Conservation (phyloP, 2,329 filamentous ascomycete species). For the Parastagonospora nodorum region DNA sequence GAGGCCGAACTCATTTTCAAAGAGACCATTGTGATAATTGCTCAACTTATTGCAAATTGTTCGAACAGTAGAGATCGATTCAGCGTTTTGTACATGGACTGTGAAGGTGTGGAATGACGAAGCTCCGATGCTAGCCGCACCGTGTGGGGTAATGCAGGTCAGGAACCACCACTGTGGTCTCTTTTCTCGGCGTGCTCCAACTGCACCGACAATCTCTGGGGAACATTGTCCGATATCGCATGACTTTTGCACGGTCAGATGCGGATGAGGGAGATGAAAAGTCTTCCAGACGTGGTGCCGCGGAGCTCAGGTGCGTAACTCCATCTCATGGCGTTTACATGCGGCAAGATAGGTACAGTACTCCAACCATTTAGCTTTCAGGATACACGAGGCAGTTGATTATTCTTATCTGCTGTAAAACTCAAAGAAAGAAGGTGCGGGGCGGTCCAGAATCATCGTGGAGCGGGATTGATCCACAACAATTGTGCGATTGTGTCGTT, state of each 20-base stretch:
- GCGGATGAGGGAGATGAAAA: slow-evolving; percentile 11
- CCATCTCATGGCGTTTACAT: no score
- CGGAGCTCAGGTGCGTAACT: neutral
- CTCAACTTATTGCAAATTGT: neutral
- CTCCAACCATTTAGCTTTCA: no score
- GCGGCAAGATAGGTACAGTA: no score
- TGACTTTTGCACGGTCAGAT: slow-evolving; percentile 19
- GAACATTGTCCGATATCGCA: slow-evolving; percentile 25
- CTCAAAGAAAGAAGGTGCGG: no score
- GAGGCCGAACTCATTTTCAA: slow-evolving; percentile 38
- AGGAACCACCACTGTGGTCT: slow-evolving; percentile 9
- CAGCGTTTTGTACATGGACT: slow-evolving; percentile 29
- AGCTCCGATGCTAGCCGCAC: neutral
- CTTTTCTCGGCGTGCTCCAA: slow-evolving; percentile 5
- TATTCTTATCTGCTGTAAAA: no score
- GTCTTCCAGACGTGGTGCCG: neutral
- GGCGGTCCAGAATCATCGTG: neutral
- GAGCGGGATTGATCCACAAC: neutral
- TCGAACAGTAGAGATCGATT: slow-evolving; percentile 4
- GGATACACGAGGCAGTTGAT: no score
- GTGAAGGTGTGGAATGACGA: slow-evolving; percentile 18
- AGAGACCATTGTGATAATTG: slow-evolving; percentile 34
- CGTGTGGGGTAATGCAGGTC: slow-evolving; percentile 21
- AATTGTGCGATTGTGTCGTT: no score
- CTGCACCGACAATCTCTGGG: slow-evolving; percentile 5